These are phyloP conservation scores for Vicia sativa DNA, from an alignment of 306 rosid genomes.

Conservation along the genomic window DNA sequence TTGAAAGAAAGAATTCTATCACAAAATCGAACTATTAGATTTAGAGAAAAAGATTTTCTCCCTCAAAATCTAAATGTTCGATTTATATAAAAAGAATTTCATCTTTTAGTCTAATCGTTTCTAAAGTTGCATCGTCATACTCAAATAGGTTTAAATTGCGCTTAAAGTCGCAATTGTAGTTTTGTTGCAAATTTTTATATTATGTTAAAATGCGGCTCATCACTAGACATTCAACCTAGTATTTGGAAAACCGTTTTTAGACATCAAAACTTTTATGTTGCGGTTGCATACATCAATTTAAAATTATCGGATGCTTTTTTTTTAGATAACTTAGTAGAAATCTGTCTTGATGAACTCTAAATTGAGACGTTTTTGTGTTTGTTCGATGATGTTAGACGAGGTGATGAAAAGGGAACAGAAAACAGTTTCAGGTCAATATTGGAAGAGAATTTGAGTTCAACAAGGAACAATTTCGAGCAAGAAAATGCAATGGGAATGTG, in stretches of 20 bases:
- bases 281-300: too few relatives aligned
- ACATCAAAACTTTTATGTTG: too few relatives aligned
- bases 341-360: neutral
- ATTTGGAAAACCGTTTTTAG: too few relatives aligned
- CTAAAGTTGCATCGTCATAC: neutral
- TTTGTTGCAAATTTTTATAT: neutral
- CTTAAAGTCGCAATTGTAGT: neutral
- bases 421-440: conserved; percentile 68
- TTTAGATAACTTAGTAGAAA: neutral
- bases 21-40: neutral
- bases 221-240: too few relatives aligned
- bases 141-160: neutral
- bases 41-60: neutral
- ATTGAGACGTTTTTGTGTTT: conserved; percentile 21
- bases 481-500: conserved; percentile 58
- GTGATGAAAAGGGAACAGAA: conserved; percentile 65
- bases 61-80: neutral
- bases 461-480: conserved; percentile 58
- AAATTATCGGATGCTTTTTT: too few relatives aligned
- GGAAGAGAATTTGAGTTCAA: conserved; percentile 65
- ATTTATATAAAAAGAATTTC: neutral
- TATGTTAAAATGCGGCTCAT: too few relatives aligned
- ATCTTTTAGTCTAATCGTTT: neutral
- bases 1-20: neutral
- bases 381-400: conserved; percentile 41